phyloP scores from a whole-genome alignment of 257 asterid species.

The Solanum etuberosum region DNA sequence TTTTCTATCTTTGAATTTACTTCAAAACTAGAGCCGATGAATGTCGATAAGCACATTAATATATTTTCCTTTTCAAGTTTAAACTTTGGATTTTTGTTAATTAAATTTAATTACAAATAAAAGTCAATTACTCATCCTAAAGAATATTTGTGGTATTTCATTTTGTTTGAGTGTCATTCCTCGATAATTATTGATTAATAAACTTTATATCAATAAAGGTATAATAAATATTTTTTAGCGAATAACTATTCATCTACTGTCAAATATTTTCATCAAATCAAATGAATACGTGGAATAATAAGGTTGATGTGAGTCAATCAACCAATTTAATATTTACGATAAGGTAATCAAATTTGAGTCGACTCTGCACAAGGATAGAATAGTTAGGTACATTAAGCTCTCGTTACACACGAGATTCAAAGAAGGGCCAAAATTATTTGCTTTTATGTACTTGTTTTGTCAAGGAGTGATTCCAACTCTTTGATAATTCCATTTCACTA shows the following conservation, averaged over 20 bases:
- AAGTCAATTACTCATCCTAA: too few relatives aligned
- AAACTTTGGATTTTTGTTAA: background rate
- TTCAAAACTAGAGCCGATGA: background rate
- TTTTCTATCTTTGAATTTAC: background rate
- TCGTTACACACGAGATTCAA: background rate
- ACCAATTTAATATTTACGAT: too few relatives aligned
- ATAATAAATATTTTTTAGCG: too few relatives aligned
- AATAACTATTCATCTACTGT: too few relatives aligned
- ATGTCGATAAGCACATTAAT: fast-evolving
- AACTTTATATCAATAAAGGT: too few relatives aligned
- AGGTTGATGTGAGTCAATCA: background rate
- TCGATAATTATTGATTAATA: too few relatives aligned
- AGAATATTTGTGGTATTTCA: too few relatives aligned
- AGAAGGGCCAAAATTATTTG: too few relatives aligned
- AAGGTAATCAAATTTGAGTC: too few relatives aligned
- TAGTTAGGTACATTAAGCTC: background rate
- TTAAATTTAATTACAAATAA: background rate
- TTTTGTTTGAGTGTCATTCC: too few relatives aligned
- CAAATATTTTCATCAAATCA: background rate
- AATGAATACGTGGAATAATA: fast-evolving
- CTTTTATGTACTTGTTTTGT: too few relatives aligned
- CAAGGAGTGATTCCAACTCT: background rate
- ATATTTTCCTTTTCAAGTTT: background rate
- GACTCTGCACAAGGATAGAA: too few relatives aligned
- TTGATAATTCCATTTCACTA: background rate